These are phyloP conservation scores for Fraxinus xanthoxyloides DNA, from an alignment of 305 asterid species.

Conservation along the genomic window DNA sequence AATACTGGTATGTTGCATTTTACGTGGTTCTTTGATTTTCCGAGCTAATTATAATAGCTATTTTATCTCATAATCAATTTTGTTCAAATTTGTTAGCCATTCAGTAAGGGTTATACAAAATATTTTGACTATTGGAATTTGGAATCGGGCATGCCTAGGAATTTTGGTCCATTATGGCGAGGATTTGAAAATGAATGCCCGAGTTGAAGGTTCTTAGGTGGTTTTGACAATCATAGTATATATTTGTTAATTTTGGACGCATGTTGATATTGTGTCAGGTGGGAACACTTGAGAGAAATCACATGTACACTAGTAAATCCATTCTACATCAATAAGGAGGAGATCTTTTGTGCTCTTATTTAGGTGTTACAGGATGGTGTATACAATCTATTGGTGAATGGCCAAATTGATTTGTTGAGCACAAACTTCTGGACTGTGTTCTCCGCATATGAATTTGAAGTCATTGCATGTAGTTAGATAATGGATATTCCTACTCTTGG, in stretches of 20 bases:
- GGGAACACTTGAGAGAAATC: background rate
- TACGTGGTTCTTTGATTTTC: conserved; percentile 9
- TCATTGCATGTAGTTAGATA: background rate
- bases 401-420: background rate
- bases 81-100: background rate
- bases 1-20: conserved; percentile 58
- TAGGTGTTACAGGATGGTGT: background rate
- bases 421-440: background rate
- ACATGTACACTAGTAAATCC: background rate
- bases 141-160: background rate
- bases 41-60: background rate
- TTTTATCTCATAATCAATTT: background rate
- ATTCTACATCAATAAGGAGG: background rate
- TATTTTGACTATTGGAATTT: background rate
- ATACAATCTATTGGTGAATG: background rate
- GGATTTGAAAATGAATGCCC: background rate
- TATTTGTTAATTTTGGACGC: background rate
- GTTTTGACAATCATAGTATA: background rate
- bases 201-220: background rate
- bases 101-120: background rate
- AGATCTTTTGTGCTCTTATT: background rate
- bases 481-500: background rate
- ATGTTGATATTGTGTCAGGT: background rate
- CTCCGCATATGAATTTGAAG: background rate
- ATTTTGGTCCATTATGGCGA: background rate